phyloP scores from a whole-genome alignment of 2,329 filamentous ascomycete genomes.

The Aspergillus sp. region DNA sequence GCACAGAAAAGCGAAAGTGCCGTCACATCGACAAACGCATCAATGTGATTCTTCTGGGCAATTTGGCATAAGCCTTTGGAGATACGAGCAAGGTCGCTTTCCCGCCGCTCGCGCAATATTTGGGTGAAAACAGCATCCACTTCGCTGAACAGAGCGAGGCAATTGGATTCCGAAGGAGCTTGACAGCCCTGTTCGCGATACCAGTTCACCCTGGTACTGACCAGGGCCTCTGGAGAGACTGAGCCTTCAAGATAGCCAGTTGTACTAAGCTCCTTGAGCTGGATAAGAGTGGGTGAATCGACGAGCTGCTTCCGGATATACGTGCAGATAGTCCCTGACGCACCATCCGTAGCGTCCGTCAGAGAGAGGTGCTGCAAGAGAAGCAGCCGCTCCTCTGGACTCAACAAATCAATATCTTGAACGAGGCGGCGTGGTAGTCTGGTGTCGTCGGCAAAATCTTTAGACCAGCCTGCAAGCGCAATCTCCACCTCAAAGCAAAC shows the following conservation, averaged over 20 bases:
- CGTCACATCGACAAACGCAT: conserved; percentile 45
- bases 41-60: conserved; percentile 24
- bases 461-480: conserved; percentile 27
- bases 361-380: conserved; percentile 30
- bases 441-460: conserved; percentile 18
- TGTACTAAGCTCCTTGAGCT: conserved; percentile 32
- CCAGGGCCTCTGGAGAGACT: conserved; percentile 24
- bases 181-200: conserved; percentile 30
- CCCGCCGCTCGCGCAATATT: conserved; percentile 20
- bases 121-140: conserved; percentile 21
- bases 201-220: conserved; percentile 35
- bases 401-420: conserved; percentile 34
- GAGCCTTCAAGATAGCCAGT: conserved; percentile 34
- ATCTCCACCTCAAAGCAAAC: conserved; percentile 33
- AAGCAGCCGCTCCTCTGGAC: conserved; percentile 33
- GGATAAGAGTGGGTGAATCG: conserved; percentile 29
- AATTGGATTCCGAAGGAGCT: conserved; percentile 24
- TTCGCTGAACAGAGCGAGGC: conserved; percentile 31
- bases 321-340: conserved; percentile 22
- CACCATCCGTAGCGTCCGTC: conserved; percentile 17
- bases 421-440: conserved; percentile 30
- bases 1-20: conserved; percentile 50
- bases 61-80: conserved; percentile 28
- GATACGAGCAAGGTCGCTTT: conserved; percentile 29
- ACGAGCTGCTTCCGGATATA: conserved; percentile 28